phyloP scores from a whole-genome alignment of 2,329 filamentous ascomycete genomes.

The Talaromyces sp. region DNA sequence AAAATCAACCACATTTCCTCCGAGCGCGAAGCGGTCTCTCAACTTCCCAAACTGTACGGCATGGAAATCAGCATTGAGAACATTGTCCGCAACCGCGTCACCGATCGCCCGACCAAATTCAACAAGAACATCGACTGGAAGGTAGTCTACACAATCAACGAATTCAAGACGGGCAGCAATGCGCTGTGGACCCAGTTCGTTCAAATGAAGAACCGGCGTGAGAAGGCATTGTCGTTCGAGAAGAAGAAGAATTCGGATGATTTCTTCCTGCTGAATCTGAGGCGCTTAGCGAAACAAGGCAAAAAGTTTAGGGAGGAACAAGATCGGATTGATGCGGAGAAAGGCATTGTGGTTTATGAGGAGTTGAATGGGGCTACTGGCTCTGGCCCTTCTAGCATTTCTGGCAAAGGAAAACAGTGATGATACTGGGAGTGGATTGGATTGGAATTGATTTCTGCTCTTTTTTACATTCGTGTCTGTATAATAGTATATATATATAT shows the following conservation, averaged over 20 bases:
- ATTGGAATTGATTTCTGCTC: not conserved
- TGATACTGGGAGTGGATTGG: too few relatives aligned
- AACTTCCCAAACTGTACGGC: constrained; percentile 51
- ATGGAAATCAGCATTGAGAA: constrained; percentile 72
- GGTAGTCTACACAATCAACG: constrained; percentile 73
- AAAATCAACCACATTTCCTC: not conserved
- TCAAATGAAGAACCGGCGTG: constrained; percentile 56
- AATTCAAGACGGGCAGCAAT: constrained; percentile 48
- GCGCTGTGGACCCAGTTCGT: constrained; percentile 53
- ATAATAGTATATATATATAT: not conserved
- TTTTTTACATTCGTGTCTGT: not conserved
- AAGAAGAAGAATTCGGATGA: constrained; percentile 48
- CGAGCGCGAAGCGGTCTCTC: not conserved
- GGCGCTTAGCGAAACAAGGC: constrained; percentile 53
- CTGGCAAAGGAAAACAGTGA: not conserved
- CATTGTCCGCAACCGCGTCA: constrained; percentile 60
- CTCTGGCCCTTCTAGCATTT: not conserved
- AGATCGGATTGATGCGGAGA: constrained; percentile 50
- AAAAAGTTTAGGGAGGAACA: constrained; percentile 56
- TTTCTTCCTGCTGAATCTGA: constrained; percentile 32
- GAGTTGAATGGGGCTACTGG: not conserved
- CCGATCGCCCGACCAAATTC: constrained; percentile 62
- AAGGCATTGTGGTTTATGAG: constrained; percentile 34
- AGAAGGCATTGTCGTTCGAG: constrained; percentile 38
- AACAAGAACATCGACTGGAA: constrained; percentile 57